Conservation (phyloP, 495 filamentous ascomycete species). For the Xylaria cubensis region DNA sequence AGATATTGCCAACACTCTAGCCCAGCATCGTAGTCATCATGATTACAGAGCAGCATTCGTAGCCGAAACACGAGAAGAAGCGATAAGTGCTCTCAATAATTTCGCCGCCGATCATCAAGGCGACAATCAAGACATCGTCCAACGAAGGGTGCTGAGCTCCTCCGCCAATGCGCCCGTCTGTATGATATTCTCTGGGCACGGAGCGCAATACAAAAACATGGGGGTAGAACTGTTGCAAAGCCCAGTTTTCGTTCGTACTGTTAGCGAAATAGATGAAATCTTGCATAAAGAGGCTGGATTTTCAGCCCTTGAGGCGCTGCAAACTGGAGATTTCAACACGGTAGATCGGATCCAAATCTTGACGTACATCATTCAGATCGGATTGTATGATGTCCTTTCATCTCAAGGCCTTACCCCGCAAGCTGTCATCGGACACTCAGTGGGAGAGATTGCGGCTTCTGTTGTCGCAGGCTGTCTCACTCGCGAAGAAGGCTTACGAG, state of each 20-base stretch:
- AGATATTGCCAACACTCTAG: slow-evolving; percentile 32
- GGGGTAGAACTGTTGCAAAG: slow-evolving; percentile 16
- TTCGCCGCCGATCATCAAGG: not conserved
- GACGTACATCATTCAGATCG: slow-evolving; percentile 52
- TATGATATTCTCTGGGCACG: slow-evolving; percentile 21
- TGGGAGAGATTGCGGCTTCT: slow-evolving; percentile 57
- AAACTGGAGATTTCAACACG: slow-evolving; percentile 30
- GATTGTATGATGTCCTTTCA: slow-evolving; percentile 39
- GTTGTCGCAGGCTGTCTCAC: slow-evolving; percentile 52
- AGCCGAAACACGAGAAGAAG: slow-evolving; percentile 30
- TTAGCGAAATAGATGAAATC: slow-evolving; percentile 21
- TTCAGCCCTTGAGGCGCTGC: not conserved
- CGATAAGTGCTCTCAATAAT: slow-evolving; percentile 14
- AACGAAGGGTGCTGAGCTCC: slow-evolving; percentile 4
- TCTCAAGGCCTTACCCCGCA: slow-evolving; percentile 36
- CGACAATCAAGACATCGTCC: not conserved
- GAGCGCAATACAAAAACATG: slow-evolving; percentile 32
- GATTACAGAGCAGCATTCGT: slow-evolving; percentile 32
- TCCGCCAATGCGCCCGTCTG: slow-evolving; percentile 16
- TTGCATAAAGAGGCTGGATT: not conserved
- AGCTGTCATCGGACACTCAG: slow-evolving; percentile 52
- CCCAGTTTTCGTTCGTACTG: slow-evolving; percentile 35
- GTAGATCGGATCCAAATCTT: slow-evolving; percentile 46
- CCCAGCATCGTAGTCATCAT: slow-evolving; percentile 37
- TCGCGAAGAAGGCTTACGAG: slow-evolving; percentile 31